Evolutionary conservation across 257 asterid genomes (phyloP).

Genomic region (Lycium barbarum): DNA sequence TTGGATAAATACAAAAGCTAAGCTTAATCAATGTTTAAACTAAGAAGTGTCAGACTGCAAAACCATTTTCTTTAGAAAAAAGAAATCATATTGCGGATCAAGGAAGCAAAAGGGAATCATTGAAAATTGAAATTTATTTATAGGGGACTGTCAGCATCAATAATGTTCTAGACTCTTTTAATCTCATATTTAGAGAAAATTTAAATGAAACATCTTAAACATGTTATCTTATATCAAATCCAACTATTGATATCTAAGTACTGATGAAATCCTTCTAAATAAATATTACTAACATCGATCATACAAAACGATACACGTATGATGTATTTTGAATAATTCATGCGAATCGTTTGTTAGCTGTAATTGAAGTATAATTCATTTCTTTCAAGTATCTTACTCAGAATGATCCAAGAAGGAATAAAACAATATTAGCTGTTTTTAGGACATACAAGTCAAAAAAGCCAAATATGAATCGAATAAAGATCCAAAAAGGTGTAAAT

Average conservation of each 20-base stretch:
- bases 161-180: neutral
- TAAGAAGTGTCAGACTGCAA: too few species aligned
- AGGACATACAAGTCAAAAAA: neutral
- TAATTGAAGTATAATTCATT: neutral
- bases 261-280: neutral
- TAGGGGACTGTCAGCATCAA: neutral
- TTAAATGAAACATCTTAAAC: neutral
- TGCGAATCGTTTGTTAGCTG: neutral
- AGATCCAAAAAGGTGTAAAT: neutral
- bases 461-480: neutral
- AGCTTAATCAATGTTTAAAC: neutral
- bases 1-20: neutral
- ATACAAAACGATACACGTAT: neutral
- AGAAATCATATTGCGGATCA: neutral
- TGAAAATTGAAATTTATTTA: neutral
- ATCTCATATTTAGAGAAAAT: neutral
- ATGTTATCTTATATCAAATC: neutral
- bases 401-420: slow-evolving; percentile 21
- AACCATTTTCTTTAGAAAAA: too few species aligned
- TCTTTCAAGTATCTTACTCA: neutral
- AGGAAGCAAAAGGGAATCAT: neutral
- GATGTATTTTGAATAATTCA: neutral
- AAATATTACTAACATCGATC: neutral
- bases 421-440: slow-evolving; percentile 15
- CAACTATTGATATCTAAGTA: neutral